Conservation (phyloP, 306 rosid species). For the Citrullus amarus region DNA sequence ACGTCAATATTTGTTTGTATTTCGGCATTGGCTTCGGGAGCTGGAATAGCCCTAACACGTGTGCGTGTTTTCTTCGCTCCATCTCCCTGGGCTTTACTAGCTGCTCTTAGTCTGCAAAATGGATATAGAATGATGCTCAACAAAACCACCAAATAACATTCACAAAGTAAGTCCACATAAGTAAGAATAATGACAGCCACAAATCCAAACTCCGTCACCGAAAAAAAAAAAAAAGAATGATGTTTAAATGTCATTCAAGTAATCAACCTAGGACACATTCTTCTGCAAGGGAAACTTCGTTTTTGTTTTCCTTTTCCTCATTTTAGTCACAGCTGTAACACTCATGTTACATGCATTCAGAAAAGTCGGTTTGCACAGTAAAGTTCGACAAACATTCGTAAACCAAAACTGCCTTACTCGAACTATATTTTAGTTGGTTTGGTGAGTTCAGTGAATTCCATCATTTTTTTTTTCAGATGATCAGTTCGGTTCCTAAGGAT, state of each 20-base stretch:
- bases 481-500: background rate
- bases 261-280: background rate
- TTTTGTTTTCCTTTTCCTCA: background rate
- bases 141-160: background rate
- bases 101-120: conserved; percentile 46
- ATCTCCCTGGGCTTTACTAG: conserved; percentile 46
- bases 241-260: background rate
- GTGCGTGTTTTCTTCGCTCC: conserved; percentile 42
- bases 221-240: background rate
- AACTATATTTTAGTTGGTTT: background rate
- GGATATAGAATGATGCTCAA: background rate
- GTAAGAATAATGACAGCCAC: background rate
- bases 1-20: conserved; percentile 60
- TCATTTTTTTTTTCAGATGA: background rate
- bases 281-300: background rate
- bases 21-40: conserved; percentile 76
- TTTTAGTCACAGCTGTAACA: background rate
- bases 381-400: background rate
- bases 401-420: conserved; percentile 4
- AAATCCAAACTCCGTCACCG: background rate
- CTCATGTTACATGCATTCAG: background rate
- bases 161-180: background rate
- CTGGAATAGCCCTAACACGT: conserved; percentile 44
- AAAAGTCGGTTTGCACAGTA: background rate
- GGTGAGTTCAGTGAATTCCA: background rate